A percentile compares a stretch with the other conserved stretches of the same genome.
Conservation (phyloP, 768 basidiomycete genomes). For the Exidia glandulosa region DNA sequence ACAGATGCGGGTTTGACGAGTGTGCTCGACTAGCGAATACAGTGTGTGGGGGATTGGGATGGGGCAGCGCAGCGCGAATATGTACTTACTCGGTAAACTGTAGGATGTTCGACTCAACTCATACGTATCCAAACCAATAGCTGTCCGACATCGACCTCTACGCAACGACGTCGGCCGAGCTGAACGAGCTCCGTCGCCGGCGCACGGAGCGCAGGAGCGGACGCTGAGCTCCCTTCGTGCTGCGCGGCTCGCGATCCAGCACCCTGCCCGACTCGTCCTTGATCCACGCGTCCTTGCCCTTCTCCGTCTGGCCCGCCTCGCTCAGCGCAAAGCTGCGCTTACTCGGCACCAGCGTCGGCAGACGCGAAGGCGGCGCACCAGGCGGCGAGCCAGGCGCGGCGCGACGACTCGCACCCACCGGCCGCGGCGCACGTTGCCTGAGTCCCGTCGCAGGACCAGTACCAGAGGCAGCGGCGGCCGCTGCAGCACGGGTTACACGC, state of each 20-base stretch:
- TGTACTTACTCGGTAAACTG: neutral
- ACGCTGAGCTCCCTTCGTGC: conserved; percentile 64
- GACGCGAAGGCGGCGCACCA: conserved; percentile 61
- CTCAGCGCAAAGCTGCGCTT: conserved; percentile 29
- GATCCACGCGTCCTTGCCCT: conserved; percentile 40
- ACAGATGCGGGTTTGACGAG: neutral
- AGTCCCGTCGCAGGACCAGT: conserved; percentile 26
- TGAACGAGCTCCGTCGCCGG: conserved; percentile 77
- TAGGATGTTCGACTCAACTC: neutral
- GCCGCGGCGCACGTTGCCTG: conserved; percentile 17
- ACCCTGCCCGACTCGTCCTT: conserved; percentile 29
- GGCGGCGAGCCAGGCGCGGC: conserved; percentile 35
- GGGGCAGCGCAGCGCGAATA: neutral
- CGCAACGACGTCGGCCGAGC: conserved; percentile 74
- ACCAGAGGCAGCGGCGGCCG: conserved; percentile 36
- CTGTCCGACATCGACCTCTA: conserved; percentile 16
- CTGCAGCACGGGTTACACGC: conserved; percentile 62
- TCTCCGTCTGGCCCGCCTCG: conserved; percentile 3
- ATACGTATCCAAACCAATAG: neutral
- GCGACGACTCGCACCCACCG: conserved; percentile 24
- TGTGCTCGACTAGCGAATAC: neutral
- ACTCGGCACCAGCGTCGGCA: conserved; percentile 57
- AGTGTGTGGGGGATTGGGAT: neutral
- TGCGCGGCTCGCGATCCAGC: conserved; percentile 26
- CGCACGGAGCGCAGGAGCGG: conserved; percentile 65